These are phyloP conservation scores for Santalum album DNA, from an alignment of 164 flowering plant genomes.

Conservation along the genomic window DNA sequence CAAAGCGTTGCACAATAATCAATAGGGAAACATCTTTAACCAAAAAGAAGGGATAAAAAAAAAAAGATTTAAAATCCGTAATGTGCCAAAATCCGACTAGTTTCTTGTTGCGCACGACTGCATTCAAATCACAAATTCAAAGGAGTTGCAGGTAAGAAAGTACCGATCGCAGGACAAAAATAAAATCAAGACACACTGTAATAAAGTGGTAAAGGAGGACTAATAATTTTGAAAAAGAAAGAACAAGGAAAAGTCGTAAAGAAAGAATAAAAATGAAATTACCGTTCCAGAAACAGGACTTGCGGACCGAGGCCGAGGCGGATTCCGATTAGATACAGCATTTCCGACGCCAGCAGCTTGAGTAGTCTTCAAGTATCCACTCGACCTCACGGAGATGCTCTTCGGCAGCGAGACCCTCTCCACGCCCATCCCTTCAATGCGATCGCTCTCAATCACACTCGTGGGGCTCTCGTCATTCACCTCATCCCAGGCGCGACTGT, in stretches of 20 bases:
- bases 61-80: too few relatives aligned
- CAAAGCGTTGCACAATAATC: too few relatives aligned
- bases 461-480: conserved; percentile 38
- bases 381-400: conserved; percentile 81
- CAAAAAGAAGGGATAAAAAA: too few relatives aligned
- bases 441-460: conserved; percentile 35
- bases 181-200: too few relatives aligned
- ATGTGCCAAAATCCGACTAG: too few relatives aligned
- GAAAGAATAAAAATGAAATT: too few relatives aligned
- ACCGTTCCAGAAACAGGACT: conserved; percentile 27
- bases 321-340: conserved; percentile 12
- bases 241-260: not conserved
- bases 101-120: too few relatives aligned
- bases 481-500: conserved; percentile 17
- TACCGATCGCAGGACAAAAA: too few relatives aligned
- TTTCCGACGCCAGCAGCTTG: conserved; percentile 13
- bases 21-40: too few relatives aligned
- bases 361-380: conserved; percentile 52
- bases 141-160: too few relatives aligned
- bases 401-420: conserved; percentile 59
- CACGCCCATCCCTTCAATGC: conserved; percentile 15
- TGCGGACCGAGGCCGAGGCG: conserved; percentile 16
- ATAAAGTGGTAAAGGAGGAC: too few relatives aligned
- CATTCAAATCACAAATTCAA: too few relatives aligned
- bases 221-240: conserved; percentile 1